Conservation (phyloP, 441 rosid species). For the Populus tomentosa region DNA sequence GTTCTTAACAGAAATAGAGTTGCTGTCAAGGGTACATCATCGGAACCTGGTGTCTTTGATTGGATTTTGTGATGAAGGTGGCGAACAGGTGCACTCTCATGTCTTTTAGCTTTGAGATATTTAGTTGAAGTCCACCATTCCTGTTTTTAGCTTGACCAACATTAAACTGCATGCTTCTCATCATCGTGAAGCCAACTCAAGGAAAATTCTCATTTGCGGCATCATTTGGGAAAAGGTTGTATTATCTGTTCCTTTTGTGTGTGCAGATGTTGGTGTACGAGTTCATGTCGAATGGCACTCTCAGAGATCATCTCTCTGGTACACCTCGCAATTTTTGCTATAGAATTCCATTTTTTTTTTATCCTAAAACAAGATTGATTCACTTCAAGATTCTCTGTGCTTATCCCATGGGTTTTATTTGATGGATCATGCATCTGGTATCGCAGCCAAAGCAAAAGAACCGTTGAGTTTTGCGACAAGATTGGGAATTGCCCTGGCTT, state of each 20-base stretch:
- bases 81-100: constrained; percentile 66
- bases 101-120: background rate
- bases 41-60: constrained; percentile 88
- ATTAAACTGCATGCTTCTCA: background rate
- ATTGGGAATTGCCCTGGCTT: constrained; percentile 63
- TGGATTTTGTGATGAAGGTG: constrained; percentile 93
- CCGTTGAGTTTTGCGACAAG: constrained; percentile 67
- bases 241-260: background rate
- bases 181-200: background rate
- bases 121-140: background rate
- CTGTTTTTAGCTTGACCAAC: background rate
- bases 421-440: constrained; percentile 17
- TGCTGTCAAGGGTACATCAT: constrained; percentile 90
- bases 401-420: constrained; percentile 1
- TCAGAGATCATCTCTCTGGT: constrained; percentile 89
- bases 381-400: background rate
- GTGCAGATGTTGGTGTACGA: constrained; percentile 93
- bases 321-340: background rate
- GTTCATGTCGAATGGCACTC: constrained; percentile 85
- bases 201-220: background rate
- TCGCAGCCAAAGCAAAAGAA: constrained; percentile 50
- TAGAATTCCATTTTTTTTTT: background rate
- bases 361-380: background rate
- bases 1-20: constrained; percentile 82
- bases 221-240: constrained; percentile 10